Base-by-base conservation (phyloP, 495 filamentous ascomycete genomes). In the Echria macrotheca region DNA sequence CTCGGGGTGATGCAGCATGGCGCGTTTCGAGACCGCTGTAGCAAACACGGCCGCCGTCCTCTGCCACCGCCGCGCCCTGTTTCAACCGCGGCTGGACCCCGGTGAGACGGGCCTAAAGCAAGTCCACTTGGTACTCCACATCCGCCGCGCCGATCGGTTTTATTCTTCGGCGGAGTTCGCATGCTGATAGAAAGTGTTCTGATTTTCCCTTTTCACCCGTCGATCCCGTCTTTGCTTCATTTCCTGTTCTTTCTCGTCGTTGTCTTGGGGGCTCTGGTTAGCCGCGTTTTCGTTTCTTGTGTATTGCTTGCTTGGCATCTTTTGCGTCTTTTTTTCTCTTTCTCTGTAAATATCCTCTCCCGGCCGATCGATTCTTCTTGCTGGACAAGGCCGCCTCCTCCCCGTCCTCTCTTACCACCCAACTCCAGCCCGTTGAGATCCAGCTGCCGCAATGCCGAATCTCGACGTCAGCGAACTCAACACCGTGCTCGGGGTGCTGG, bases 401-500 rank as follows among this genome's bases (percentile, higher is more conserved):
- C 14, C n/a, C 10, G 14, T 17, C 35, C 17, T 36, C 37, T 40
- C 7, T 19, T 4, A 19, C 3, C 3, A 17, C 17, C 17, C 15
- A 8, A 23, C 15, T 14, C 21, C 6, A 44, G 14, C 18, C 25
- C 14, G 4, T 33, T 32, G 9, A 17, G 19, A 41, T n/a, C 28
- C 15, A 3, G 17, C 43, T 37, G 28, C 36, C 56, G 63, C 19
- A 22, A 72, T 72, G 63, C 75, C 76, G 15, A 69, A 69, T 21
- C 67, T 80, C 29, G 74, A 79, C 52, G 50, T 79, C 23, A 77
- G 69, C 59, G 71, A 71, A 49, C 61, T 79, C 9, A 81, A 81
- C 49, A 63, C 72, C 18, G 65, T 72, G 14, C 46, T 76, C 23
- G 62, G 69, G 0, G 65, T 81, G 9, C 53, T 49, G 56, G 69